These are phyloP conservation scores for Ambrosia artemisiifolia DNA, from an alignment of 129 eudicot species.

Conservation along the genomic window DNA sequence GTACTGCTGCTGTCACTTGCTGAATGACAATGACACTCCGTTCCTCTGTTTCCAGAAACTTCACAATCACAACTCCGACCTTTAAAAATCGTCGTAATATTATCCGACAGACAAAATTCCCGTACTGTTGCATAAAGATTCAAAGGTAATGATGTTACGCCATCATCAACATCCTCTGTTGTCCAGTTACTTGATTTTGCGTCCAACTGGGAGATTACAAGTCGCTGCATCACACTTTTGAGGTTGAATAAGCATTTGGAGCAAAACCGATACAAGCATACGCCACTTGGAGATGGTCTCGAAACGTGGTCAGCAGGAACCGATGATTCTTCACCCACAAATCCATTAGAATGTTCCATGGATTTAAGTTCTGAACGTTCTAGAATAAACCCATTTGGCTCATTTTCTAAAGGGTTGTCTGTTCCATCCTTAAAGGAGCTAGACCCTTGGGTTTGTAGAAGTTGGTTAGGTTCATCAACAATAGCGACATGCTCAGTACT, in stretches of 20 bases:
- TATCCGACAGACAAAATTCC: conserved; percentile 36
- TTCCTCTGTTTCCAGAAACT: conserved; percentile 29
- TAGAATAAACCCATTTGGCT: conserved; percentile 19
- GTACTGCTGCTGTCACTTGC: conserved; percentile 19
- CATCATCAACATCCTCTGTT: conserved; percentile 69
- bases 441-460: conserved; percentile 25
- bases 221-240: conserved; percentile 35
- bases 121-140: conserved; percentile 51
- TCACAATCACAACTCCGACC: conserved; percentile 33
- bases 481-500: neutral
- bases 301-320: neutral
- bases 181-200: conserved; percentile 35
- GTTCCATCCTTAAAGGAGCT: conserved; percentile 15
- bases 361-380: conserved; percentile 27
- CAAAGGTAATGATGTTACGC: conserved; percentile 53
- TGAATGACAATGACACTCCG: conserved; percentile 60
- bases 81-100: neutral
- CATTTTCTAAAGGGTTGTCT: conserved; percentile 13
- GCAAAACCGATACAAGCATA: conserved; percentile 66
- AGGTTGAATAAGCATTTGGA: conserved; percentile 56
- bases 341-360: conserved; percentile 49
- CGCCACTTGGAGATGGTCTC: conserved; percentile 22
- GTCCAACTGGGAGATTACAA: conserved; percentile 33
- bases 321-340: conserved; percentile 27
- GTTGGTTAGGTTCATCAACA: conserved; percentile 26